Base-by-base conservation (phyloP, 352 stramenopile genomes). In the Globisporangium orthogonon region DNA sequence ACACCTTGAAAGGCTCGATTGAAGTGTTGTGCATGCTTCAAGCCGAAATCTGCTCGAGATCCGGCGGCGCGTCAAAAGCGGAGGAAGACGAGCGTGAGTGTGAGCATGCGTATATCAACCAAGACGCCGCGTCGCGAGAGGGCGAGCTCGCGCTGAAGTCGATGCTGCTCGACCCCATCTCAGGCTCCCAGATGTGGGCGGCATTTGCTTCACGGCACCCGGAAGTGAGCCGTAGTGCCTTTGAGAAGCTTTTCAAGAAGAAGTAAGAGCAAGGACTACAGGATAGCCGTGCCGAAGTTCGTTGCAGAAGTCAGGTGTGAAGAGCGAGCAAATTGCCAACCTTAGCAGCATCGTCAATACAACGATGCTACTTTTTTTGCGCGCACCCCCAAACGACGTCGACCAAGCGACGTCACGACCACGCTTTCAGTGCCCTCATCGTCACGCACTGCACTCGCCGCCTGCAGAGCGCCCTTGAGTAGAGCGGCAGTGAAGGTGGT, bases 61-160 rank as follows among this genome's bases (percentile, higher is more conserved):
- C 40, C 29, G 48, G n/a, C 17, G 14, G 13, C 2, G 17, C 41
- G 15, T 58, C 45, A 41, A 54, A 39, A 54, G 23, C 18, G 13
- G 13, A 40, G 9, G 10, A 10, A 9, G 60, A 62, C 2, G 48
- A 61, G 64, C 18, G 66, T 39, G 60, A 43, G 44, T 43, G 65
- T 43, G 50, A 70, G 66, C 48, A 35, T 35, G 48, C 60, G 58
- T 70, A 73, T 45, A 58, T 78, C 7, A 41, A 48, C 10, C 67
- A 63, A 30, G 70, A 78, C 40, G 61, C 65, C 1, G 65, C 65
- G 6, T 54, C 70, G 5, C 48, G 70, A 18, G 67, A 78, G 14
- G 70, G 70, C 11, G 67, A 78, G 28, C 61, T 78, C 23, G 70
- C 70, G 18, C 69, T 78, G 31, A 33, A 48, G 4, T 61, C 70